Evolutionary conservation across 768 basidiomycete species (phyloP).

Genomic region (Leccinum sublutescens): DNA sequence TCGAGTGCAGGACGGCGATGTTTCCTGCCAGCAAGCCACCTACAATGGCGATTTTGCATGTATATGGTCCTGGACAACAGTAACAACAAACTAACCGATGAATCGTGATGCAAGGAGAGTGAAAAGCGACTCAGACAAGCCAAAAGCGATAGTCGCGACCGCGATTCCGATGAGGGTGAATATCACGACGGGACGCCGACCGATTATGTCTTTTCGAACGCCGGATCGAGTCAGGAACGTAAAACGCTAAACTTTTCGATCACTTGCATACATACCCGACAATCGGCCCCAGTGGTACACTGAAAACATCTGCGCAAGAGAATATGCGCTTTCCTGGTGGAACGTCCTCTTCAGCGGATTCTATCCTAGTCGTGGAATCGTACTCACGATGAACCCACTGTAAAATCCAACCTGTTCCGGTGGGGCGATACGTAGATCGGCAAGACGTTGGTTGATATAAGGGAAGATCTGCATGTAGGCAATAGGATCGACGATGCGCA

Average conservation of each 20-base stretch:
- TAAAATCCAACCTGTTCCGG: conserved; percentile 12
- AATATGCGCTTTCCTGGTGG: conserved; percentile 4
- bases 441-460: conserved; percentile 11
- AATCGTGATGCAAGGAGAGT: conserved; percentile 7
- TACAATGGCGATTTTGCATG: background rate
- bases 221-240: background rate
- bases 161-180: conserved; percentile 3
- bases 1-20: conserved; percentile 10
- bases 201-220: background rate
- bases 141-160: conserved; percentile 4
- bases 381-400: conserved; percentile 7
- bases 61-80: background rate
- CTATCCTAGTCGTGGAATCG: too few species aligned
- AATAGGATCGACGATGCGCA: conserved; percentile 1
- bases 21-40: conserved; percentile 11
- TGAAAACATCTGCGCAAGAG: conserved; percentile 3
- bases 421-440: background rate
- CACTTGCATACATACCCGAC: conserved; percentile 2
- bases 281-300: conserved; percentile 10
- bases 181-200: conserved; percentile 7
- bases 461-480: conserved; percentile 7
- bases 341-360: background rate
- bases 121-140: conserved; percentile 11
- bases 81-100: background rate
- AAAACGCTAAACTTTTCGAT: background rate